Percentiles rank a stretch among this genome's conserved stretches.
Evolutionary conservation across 225 moss, liverwort and hornwort genomes (phyloP).

Genomic region (Anthoceros angustus): DNA sequence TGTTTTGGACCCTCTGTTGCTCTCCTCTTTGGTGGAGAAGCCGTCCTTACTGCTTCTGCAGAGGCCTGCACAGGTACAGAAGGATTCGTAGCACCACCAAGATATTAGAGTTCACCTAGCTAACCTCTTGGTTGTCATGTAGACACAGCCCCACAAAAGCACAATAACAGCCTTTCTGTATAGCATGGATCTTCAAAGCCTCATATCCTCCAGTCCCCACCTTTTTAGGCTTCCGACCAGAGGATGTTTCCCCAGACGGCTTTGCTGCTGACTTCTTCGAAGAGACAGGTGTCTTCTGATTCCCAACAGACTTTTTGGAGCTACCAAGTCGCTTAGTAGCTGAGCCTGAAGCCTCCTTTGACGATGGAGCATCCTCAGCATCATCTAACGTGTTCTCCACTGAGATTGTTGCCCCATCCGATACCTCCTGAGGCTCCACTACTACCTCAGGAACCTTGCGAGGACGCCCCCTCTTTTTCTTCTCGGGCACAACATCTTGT

Average conservation of each 20-base stretch:
- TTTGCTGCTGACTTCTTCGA: background rate
- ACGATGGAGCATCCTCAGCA: background rate
- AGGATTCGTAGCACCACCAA: too few relatives aligned
- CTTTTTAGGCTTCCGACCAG: slow-evolving; percentile 1
- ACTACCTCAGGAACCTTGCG: background rate
- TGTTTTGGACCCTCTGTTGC: slow-evolving; percentile 2
- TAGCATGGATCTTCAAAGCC: background rate
- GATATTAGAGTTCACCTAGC: background rate
- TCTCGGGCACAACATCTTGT: background rate
- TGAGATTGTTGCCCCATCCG: background rate
- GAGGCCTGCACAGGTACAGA: background rate
- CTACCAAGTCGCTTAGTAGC: background rate
- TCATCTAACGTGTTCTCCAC: background rate
- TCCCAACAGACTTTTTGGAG: background rate
- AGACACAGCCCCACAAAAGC: background rate
- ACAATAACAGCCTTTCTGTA: background rate
- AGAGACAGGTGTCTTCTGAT: background rate
- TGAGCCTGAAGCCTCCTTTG: background rate
- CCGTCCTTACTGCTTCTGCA: background rate
- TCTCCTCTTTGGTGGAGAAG: background rate
- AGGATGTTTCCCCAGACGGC: background rate
- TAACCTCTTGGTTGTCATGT: background rate
- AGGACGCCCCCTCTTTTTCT: background rate
- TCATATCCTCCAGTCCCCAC: background rate
- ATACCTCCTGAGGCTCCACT: background rate